phyloP scores from a whole-genome alignment of 2,329 filamentous ascomycete genomes.

The Scytalidium lignicola region DNA sequence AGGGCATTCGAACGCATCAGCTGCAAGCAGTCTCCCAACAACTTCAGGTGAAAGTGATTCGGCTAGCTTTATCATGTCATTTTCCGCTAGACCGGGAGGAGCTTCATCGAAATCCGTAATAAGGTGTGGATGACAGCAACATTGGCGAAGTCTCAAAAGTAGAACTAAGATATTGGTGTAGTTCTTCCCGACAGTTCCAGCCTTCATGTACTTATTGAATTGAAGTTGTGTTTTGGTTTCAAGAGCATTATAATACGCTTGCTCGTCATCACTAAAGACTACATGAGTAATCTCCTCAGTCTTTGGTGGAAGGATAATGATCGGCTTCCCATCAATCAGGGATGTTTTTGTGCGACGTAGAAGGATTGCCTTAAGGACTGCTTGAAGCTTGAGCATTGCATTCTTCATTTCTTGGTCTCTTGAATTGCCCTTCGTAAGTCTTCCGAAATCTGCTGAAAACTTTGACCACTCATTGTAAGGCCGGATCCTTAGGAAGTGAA shows the following conservation, averaged over 20 bases:
- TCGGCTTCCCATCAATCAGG: conserved; percentile 72
- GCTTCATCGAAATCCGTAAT: conserved; percentile 57
- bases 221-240: conserved; percentile 62
- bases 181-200: conserved; percentile 61
- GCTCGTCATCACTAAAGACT: conserved; percentile 62
- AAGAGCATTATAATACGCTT: conserved; percentile 58
- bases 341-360: conserved; percentile 79
- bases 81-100: conserved; percentile 9
- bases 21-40: conserved; percentile 55
- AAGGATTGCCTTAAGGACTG: conserved; percentile 73
- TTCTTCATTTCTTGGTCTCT: conserved; percentile 18
- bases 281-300: conserved; percentile 56
- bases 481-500: conserved; percentile 70
- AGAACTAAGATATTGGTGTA: conserved; percentile 80
- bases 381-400: conserved; percentile 68
- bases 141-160: conserved; percentile 72
- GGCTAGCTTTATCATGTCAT: conserved; percentile 53
- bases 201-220: conserved; percentile 72
- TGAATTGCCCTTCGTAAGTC: conserved; percentile 18
- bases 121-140: conserved; percentile 71
- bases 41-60: conserved; percentile 54
- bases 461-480: conserved; percentile 63
- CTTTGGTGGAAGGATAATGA: conserved; percentile 64
- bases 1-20: conserved; percentile 59
- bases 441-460: conserved; percentile 46